Conservation (phyloP, 257 asterid species). For the Plantago elongata region DNA sequence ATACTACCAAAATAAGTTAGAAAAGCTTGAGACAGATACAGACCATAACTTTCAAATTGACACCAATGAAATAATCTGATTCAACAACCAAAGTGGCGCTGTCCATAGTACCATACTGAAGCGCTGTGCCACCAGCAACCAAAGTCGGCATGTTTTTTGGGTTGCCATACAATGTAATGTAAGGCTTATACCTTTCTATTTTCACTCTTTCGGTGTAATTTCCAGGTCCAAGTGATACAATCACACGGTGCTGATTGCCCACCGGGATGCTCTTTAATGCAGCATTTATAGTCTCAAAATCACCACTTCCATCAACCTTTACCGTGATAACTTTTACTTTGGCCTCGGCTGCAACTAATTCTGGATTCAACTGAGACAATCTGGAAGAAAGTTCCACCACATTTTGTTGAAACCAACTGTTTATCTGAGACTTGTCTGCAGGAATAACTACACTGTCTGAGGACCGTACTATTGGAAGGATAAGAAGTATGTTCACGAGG, state of each 20-base stretch:
- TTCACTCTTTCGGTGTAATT: conserved; percentile 55
- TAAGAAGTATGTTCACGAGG: no score
- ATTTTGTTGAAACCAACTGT: no score
- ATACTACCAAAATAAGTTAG: neutral
- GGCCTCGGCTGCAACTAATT: no score
- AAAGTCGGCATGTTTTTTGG: conserved; percentile 39
- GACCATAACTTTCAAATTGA: conserved; percentile 59
- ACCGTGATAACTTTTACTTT: no score
- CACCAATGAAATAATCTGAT: conserved; percentile 52
- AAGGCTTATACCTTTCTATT: conserved; percentile 34
- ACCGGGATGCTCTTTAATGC: no score
- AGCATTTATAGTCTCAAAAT: no score
- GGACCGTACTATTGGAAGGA: no score
- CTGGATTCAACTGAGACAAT: no score
- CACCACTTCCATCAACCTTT: no score
- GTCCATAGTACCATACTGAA: conserved; percentile 40
- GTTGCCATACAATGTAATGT: conserved; percentile 56
- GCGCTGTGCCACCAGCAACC: conserved; percentile 45
- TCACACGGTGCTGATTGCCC: conserved; percentile 25
- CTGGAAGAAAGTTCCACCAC: no score
- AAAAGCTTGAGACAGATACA: conserved; percentile 1
- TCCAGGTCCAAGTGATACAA: conserved; percentile 60
- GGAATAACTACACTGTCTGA: no score
- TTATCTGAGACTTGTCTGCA: no score
- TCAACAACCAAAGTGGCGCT: conserved; percentile 55